Evolutionary conservation across 371 early-diverging fungal genomes (phyloP).

Genomic region (Synchytrium microbalum): DNA sequence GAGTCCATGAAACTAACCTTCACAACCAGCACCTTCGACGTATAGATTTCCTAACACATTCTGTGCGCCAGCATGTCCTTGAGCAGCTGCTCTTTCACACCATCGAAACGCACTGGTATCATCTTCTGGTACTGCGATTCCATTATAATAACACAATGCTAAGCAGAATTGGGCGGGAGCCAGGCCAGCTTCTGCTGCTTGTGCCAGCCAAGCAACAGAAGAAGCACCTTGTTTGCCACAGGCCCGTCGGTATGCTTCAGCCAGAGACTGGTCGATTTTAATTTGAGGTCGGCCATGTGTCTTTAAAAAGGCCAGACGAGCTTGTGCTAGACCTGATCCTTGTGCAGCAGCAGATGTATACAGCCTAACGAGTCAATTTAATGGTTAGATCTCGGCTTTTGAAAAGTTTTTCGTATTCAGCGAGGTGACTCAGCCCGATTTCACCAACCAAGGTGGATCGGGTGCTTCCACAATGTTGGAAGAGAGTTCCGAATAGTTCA

Average conservation of each 20-base stretch:
- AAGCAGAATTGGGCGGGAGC: constrained; percentile 42
- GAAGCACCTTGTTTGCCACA: constrained; percentile 25
- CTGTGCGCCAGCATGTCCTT: constrained; percentile 26
- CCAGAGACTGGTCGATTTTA: constrained; percentile 58
- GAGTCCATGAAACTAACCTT: background rate
- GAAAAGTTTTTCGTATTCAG: background rate
- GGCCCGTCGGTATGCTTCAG: constrained; percentile 49
- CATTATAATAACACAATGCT: constrained; percentile 47
- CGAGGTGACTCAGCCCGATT: background rate
- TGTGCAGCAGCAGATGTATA: constrained; percentile 41
- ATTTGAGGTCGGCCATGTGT: constrained; percentile 71
- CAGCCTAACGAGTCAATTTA: constrained; percentile 12
- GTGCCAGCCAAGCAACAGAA: constrained; percentile 48
- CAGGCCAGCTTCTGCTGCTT: constrained; percentile 52
- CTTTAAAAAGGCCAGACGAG: constrained; percentile 68
- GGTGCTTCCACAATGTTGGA: too few relatives aligned
- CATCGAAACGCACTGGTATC: constrained; percentile 11
- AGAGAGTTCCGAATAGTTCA: too few relatives aligned
- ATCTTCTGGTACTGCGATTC: constrained; percentile 26
- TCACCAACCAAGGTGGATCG: too few relatives aligned
- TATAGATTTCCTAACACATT: constrained; percentile 43
- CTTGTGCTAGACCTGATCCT: constrained; percentile 51
- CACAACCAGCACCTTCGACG: constrained; percentile 37
- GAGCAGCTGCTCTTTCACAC: constrained; percentile 24
- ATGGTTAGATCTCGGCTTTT: background rate